Percentiles rank a stretch among this genome's conserved stretches.
These are phyloP conservation scores for Grosmannia penicillata DNA, from an alignment of 2,329 filamentous ascomycete genomes.

Conservation along the genomic window DNA sequence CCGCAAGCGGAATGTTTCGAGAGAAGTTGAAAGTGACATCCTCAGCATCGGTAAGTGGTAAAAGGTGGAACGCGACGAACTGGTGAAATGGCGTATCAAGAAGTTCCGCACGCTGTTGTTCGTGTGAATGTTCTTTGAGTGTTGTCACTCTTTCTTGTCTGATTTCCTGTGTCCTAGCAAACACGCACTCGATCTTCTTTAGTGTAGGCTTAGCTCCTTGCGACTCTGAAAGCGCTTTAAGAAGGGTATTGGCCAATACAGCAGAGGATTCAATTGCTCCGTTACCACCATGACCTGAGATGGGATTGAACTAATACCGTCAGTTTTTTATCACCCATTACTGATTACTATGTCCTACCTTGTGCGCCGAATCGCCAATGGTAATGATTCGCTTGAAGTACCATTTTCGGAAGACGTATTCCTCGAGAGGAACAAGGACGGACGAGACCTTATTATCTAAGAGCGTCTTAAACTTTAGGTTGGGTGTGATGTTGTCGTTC, in stretches of 20 bases:
- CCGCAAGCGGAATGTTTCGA: conserved; percentile 5
- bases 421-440: conserved; percentile 19
- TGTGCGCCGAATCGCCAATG: conserved; percentile 20
- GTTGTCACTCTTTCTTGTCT: background rate
- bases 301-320: conserved; percentile 12
- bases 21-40: conserved; percentile 6
- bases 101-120: conserved; percentile 7
- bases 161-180: conserved; percentile 3
- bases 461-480: conserved; percentile 8
- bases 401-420: conserved; percentile 20
- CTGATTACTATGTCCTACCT: conserved; percentile 14
- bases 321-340: too few relatives aligned
- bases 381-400: conserved; percentile 16
- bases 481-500: conserved; percentile 5
- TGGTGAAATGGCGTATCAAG: conserved; percentile 4
- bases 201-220: conserved; percentile 1
- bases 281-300: conserved; percentile 14
- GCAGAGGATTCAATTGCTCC: conserved; percentile 14
- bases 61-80: background rate
- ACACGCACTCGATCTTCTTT: conserved; percentile 3
- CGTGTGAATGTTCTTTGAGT: conserved; percentile 5
- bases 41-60: conserved; percentile 2
- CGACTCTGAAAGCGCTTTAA: background rate
- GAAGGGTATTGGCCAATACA: conserved; percentile 10
- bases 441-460: conserved; percentile 8